These are phyloP conservation scores for Diaporthe sp. DNA, from an alignment of 2,329 filamentous ascomycete species.

Conservation along the genomic window DNA sequence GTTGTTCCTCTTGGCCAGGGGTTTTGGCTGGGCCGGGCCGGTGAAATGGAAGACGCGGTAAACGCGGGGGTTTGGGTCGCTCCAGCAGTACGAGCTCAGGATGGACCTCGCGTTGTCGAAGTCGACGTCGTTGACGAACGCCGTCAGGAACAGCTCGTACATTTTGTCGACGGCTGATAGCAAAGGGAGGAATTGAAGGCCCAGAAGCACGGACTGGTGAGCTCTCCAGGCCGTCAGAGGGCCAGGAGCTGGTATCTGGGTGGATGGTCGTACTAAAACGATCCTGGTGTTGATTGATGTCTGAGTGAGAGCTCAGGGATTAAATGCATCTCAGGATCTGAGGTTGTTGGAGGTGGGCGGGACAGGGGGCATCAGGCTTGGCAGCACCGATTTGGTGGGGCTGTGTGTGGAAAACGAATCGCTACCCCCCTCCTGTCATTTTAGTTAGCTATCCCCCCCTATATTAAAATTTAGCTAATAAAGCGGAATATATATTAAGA, in stretches of 20 bases:
- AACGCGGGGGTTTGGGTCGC: constrained; percentile 64
- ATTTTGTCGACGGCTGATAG: constrained; percentile 52
- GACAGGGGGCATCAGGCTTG: constrained; percentile 9
- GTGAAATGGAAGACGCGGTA: constrained; percentile 69
- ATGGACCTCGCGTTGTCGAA: constrained; percentile 65
- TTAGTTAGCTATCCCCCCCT: too few relatives aligned
- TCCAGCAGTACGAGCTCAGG: constrained; percentile 70
- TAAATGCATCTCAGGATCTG: neutral
- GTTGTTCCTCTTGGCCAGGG: constrained; percentile 44
- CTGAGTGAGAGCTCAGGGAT: neutral
- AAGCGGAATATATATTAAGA: too few relatives aligned
- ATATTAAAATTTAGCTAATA: too few relatives aligned
- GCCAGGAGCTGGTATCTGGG: neutral
- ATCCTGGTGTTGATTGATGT: neutral
- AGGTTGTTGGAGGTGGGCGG: constrained; percentile 7
- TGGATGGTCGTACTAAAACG: too few relatives aligned
- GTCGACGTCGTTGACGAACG: constrained; percentile 65
- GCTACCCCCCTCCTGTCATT: too few relatives aligned
- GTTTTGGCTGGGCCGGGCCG: constrained; percentile 52
- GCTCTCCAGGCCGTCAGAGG: neutral
- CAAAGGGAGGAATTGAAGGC: neutral
- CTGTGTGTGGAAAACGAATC: too few relatives aligned
- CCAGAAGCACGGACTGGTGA: neutral
- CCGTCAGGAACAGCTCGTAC: constrained; percentile 73
- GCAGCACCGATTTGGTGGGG: neutral